Percentiles rank a stretch among this genome's conserved stretches.
phyloP scores from a whole-genome alignment of 2,329 filamentous ascomycete genomes.

The Amauroascus niger region DNA sequence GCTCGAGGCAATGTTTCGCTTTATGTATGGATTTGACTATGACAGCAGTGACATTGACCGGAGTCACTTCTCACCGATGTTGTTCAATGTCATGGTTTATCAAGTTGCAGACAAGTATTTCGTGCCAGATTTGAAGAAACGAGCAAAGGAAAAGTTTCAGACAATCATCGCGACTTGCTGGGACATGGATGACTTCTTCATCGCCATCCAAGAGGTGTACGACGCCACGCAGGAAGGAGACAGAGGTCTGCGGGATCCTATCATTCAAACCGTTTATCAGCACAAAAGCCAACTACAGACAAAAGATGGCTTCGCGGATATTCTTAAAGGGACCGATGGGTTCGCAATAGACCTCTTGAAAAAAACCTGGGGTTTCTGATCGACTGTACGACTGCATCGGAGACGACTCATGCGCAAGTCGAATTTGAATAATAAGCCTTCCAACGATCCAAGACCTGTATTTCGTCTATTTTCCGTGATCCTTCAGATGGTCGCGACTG shows the following conservation, averaged over 20 bases:
- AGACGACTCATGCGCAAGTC: too few species aligned
- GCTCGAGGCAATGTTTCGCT: background rate
- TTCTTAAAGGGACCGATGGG: background rate
- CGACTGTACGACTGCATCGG: too few species aligned
- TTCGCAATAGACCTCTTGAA: background rate
- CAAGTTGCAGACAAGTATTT: conserved; percentile 23
- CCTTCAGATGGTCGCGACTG: too few species aligned
- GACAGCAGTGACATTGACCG: background rate
- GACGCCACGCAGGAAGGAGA: background rate
- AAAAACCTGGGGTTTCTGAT: too few species aligned
- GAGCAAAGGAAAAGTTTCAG: conserved; percentile 20
- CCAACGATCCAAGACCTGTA: too few species aligned
- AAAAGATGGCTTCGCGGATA: background rate
- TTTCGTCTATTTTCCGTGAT: too few species aligned
- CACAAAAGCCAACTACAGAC: background rate
- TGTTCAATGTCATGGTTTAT: conserved; percentile 22
- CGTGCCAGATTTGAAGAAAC: conserved; percentile 18
- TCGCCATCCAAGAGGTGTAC: background rate
- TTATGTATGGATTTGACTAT: background rate
- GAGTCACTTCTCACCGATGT: conserved; percentile 17
- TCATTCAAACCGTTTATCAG: background rate
- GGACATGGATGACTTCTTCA: conserved; percentile 20
- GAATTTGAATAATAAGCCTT: too few species aligned
- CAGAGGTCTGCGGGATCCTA: background rate
- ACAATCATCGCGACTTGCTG: conserved; percentile 16